phyloP scores from a whole-genome alignment of 2,329 filamentous ascomycete species.

The Cercospora citrullina region DNA sequence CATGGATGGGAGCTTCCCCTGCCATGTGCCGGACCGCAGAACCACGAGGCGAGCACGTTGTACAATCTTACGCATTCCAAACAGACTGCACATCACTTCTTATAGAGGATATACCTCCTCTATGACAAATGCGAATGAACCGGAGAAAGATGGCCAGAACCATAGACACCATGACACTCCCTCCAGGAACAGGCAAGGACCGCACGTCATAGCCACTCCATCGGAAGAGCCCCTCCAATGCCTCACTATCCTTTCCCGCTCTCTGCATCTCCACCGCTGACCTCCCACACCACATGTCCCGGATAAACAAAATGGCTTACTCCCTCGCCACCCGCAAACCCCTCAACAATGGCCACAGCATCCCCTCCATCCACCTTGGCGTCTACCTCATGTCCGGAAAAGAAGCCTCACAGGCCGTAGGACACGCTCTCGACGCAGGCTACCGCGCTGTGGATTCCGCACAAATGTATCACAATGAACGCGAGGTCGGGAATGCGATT shows the following conservation, averaged over 20 bases:
- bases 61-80: not conserved
- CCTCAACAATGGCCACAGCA: constrained; percentile 64
- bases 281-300: constrained; percentile 15
- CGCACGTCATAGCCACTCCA: not conserved
- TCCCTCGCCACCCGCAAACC: constrained; percentile 48
- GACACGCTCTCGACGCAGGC: constrained; percentile 43
- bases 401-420: constrained; percentile 60
- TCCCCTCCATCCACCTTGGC: constrained; percentile 72
- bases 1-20: not conserved
- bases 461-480: constrained; percentile 71
- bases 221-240: not conserved
- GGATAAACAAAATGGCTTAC: constrained; percentile 28
- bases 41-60: constrained; percentile 2
- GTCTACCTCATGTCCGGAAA: constrained; percentile 68
- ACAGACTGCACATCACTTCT: not conserved
- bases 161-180: not conserved
- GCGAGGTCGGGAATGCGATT: constrained; percentile 67
- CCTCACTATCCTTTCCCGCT: not conserved
- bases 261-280: constrained; percentile 3
- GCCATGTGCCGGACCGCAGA: not conserved
- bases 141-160: not conserved
- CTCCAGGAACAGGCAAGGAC: not conserved
- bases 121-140: not conserved
- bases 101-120: not conserved
- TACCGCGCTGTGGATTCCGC: constrained; percentile 59